Percentiles rank a stretch among this genome's conserved stretches.
phyloP scores from a whole-genome alignment of 768 basidiomycete species.

The Russula olivacea region DNA sequence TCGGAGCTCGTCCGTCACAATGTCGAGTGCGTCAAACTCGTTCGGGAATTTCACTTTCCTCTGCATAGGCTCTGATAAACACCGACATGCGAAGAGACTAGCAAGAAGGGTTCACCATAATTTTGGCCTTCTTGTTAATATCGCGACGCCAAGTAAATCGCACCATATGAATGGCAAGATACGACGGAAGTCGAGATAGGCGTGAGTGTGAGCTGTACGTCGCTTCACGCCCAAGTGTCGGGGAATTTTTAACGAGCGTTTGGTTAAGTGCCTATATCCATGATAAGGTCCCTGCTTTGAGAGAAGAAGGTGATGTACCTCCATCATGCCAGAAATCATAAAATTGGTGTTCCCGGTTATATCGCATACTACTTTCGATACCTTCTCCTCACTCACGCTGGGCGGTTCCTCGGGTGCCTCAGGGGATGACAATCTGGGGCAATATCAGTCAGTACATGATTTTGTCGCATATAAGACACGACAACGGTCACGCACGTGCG shows the following conservation, averaged over 20 bases:
- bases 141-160: slow-evolving; percentile 94
- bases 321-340: slow-evolving; percentile 79
- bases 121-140: slow-evolving; percentile 89
- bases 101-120: slow-evolving; percentile 57
- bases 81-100: not conserved
- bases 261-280: slow-evolving; percentile 69
- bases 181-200: slow-evolving; percentile 75
- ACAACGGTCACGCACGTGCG: slow-evolving; percentile 46
- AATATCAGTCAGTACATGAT: not conserved
- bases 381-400: slow-evolving; percentile 57
- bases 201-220: slow-evolving; percentile 76
- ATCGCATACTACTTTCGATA: slow-evolving; percentile 90
- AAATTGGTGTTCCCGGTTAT: slow-evolving; percentile 84
- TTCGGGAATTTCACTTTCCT: slow-evolving; percentile 89
- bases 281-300: not conserved
- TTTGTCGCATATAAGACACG: not conserved
- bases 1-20: slow-evolving; percentile 75
- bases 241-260: slow-evolving; percentile 79
- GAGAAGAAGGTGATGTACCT: slow-evolving; percentile 33
- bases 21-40: slow-evolving; percentile 81
- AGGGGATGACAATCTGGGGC: slow-evolving; percentile 62
- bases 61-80: slow-evolving; percentile 33
- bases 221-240: slow-evolving; percentile 73
- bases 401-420: slow-evolving; percentile 77
- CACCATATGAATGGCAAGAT: slow-evolving; percentile 89